Evolutionary conservation across 257 asterid genomes (phyloP), one percentile per base, ranked within the genome.

Genomic region (Ballota nigra): DNA sequence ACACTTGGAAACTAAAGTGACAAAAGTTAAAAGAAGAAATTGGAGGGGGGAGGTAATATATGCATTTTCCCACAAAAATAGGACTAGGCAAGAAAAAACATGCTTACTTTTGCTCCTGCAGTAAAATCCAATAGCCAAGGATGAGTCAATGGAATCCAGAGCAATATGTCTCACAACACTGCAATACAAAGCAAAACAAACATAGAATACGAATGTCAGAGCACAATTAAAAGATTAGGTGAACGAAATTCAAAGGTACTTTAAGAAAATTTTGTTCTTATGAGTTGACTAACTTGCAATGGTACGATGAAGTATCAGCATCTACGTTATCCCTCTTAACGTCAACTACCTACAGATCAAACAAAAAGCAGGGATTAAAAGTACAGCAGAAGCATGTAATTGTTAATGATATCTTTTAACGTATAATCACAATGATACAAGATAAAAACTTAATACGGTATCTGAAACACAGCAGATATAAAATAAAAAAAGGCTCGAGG

Each of bases 91-190:
- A n/a, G 49, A 36, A 52, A 60, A 63, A 65, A 76, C 34, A 5
- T 20, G 60, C 91, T 7, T 81, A 91, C 97, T 72, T 80, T 83
- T 86, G 79, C 86, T 89, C 68, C 79, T 79, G 89, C 99, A 94
- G 66, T 87, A 91, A 83, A 94, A 91, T 66, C 95, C 97, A 18
- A 91, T 83, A 11, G 97, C 97, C 91, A 91, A 80, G 53, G 99
- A 95, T 68, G 99, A 92, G 79, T 95, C 99, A 24, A 95, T 79
- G 6, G 97, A 89, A 41, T 90, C 96, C 69, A 95, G 82, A 19
- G 96, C 90, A n/a, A 92, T 79, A 59, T 86, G 84, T 69, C 92
- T 83, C 72, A 89, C 84, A 59, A 85, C 83, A 72, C 99, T 95
- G 91, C 63, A 79, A 22, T 78, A 36, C 7, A 47, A 18, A 74